Conservation (phyloP, 1,284 basidiomycete species). For the Ceratobasidium theobromae region DNA sequence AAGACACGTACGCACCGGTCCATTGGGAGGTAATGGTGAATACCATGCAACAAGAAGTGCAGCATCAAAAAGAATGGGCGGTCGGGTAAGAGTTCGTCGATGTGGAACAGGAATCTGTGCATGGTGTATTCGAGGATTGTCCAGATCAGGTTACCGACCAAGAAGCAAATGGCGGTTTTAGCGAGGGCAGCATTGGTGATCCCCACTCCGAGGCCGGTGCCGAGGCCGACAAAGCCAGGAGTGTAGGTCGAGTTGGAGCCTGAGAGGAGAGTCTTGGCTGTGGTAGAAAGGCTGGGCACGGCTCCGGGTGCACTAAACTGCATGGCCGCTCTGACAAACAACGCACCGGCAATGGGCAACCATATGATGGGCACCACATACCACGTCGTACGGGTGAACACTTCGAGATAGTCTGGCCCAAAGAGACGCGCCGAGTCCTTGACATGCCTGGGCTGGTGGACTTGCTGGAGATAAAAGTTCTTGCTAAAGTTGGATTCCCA, state of each 20-base stretch:
- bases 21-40: conserved; percentile 98
- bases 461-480: conserved; percentile 93
- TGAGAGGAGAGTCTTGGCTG: conserved; percentile 7
- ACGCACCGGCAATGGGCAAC: conserved; percentile 82
- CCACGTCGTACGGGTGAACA: conserved; percentile 90
- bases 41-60: conserved; percentile 93
- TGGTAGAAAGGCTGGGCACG: conserved; percentile 12
- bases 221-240: conserved; percentile 1
- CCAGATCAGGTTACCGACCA: conserved; percentile 88
- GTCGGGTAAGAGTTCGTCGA: conserved; percentile 90
- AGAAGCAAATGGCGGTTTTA: conserved; percentile 64
- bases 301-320: conserved; percentile 63
- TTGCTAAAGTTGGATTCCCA: conserved; percentile 87
- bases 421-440: conserved; percentile 87
- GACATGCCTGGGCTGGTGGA: conserved; percentile 93
- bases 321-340: conserved; percentile 76
- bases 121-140: conserved; percentile 93
- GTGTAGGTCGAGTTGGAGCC: conserved; percentile 4
- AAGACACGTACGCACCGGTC: conserved; percentile 60
- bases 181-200: conserved; percentile 48
- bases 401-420: conserved; percentile 80
- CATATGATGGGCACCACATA: conserved; percentile 92
- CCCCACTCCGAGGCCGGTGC: background rate
- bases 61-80: conserved; percentile 75
- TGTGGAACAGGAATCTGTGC: conserved; percentile 97